Evolutionary conservation across 768 basidiomycete species (phyloP), one percentile per base, ranked within the genome.

Genomic region (Gymnopilus dilepis): DNA sequence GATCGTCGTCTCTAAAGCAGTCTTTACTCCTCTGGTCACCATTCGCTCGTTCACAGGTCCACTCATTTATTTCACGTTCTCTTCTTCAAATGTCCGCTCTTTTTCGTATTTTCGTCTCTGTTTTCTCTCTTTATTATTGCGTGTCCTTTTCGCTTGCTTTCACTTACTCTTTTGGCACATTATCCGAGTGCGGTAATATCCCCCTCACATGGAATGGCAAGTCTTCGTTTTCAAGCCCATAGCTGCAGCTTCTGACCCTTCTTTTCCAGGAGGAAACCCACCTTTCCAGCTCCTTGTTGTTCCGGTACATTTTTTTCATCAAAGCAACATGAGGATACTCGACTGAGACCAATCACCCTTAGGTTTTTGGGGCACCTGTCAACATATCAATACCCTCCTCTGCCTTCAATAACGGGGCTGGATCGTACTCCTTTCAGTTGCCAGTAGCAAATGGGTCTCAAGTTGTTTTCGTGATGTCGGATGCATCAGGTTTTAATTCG

Each of bases 401-500:
- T n/a, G 80, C 86, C 4, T 86, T 83, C 69, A 80, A 55, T 69
- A 78, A 83, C 76, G 83, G 83, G 50, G 61, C 79, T 61, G 88
- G 88, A 52, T 80, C 81, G 0, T 90, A 78, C 69, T 74, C 79
- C 12, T 69, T 80, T 0, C 79, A 77, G 60, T 64, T 91, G 12
- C 77, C 79, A 2, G 73, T 87, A 47, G 30, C 70, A 12, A 67
- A 76, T 8, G 74, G 67, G 28, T 69, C 77, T 17, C 71, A 76
- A 56, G 76, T 91, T 50, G 52, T 91, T 12, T 60, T 88, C 19
- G 80, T 84, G 34, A 89, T 93, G 87, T 92, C 88, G 26, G 91
- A 93, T 69, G 78, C 85, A 17, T 83, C 82, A 26, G 90, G 89
- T 1, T 91, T 88, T 69, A 89, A 77, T 42, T 77, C 86, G 9